Percentiles rank a stretch among this genome's conserved stretches.
These are phyloP conservation scores for Solanum ossicruentum DNA, from an alignment of 257 asterid species.

Conservation along the genomic window DNA sequence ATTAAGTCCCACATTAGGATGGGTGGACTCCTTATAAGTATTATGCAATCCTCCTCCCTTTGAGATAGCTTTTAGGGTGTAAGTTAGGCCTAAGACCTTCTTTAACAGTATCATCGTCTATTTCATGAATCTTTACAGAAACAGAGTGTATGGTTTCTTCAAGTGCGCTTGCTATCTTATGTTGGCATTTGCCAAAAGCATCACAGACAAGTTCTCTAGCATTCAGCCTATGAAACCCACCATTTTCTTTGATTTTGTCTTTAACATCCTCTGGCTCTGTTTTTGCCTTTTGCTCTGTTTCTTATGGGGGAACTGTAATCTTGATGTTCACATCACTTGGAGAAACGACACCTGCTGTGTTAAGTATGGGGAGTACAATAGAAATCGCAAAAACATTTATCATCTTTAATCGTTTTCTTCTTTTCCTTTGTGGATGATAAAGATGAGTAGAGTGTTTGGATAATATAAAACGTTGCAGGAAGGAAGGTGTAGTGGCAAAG, in stretches of 20 bases:
- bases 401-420: neutral
- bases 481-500: no score
- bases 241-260: neutral
- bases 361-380: slow-evolving; percentile 14
- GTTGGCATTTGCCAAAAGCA: slow-evolving; percentile 26
- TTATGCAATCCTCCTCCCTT: no score
- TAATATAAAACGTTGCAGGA: no score
- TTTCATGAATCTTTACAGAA: slow-evolving; percentile 14
- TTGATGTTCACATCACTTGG: slow-evolving; percentile 9
- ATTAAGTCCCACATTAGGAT: no score
- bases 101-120: no score
- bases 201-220: slow-evolving; percentile 21
- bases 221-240: neutral
- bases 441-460: no score
- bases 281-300: neutral
- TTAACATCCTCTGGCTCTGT: neutral
- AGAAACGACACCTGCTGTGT: slow-evolving; percentile 11
- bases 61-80: no score
- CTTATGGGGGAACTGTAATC: slow-evolving; percentile 18
- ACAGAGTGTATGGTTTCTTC: slow-evolving; percentile 8
- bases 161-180: slow-evolving; percentile 12
- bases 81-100: no score
- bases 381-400: slow-evolving; percentile 15
- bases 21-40: no score
- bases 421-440: no score